Evolutionary conservation across 768 basidiomycete species (phyloP), one percentile per base, ranked within the genome.

Genomic region (Mycena crocata): DNA sequence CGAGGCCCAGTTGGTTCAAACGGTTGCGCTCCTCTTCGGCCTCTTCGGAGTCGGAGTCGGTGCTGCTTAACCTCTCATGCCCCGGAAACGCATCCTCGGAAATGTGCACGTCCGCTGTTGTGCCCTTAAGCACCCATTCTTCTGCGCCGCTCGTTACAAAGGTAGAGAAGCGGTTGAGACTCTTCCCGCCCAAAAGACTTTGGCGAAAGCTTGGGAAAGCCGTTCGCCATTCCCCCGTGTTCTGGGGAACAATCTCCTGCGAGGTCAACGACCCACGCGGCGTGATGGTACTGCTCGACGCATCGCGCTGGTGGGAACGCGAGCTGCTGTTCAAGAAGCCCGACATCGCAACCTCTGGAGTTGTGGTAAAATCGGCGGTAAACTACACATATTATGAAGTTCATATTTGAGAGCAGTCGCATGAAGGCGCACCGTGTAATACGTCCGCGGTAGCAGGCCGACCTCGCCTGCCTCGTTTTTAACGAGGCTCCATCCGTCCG

Each of bases 91-190:
- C 54, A 9, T 44, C 60, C 28, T 56, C 52, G 5, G 73, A 48
- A 34, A 75, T 62, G 32, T 69, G 64, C 9, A 76, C 68, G 17
- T 83, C 81, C 46, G 79, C 75, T 1, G 79, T 76, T 30, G 79
- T 81, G 5, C 93, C 93, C 54, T 90, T 87, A n/a, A 94, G 84
- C 10, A 94, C 85, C 80, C 89, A 95, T 56, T 90, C 90, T 75
- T 95, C 93, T 13, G 93, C 93, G 37, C 93, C 93, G 63, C 90
- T 93, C 9, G 91, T 93, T 17, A 95, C 93, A 75, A 94, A 95
- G 61, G 85, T 90, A 1, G 93, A 93, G 78, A 95, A 95, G n/a
- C 93, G 85, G 75, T 94, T 94, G 58, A 94, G 77, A 48, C 87
- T 88, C 77, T 90, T 93, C 13, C 93, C 92, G 32, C 92, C 89